These are phyloP conservation scores for Astrothelium subdiscretum DNA, from an alignment of 495 filamentous ascomycete species.

Conservation along the genomic window DNA sequence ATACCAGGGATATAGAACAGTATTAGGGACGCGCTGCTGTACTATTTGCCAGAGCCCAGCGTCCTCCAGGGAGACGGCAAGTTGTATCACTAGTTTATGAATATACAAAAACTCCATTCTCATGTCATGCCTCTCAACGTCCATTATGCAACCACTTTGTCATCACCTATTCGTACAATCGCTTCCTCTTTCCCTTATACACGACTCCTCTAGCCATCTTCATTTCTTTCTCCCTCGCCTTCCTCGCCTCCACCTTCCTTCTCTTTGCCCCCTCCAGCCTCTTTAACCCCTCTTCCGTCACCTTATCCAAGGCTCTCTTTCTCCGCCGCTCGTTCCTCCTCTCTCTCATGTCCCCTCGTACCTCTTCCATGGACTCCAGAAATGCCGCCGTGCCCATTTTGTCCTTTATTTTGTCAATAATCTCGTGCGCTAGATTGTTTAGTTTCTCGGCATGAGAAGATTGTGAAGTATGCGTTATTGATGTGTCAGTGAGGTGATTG, in stretches of 20 bases:
- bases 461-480: conserved; percentile 56
- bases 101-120: neutral
- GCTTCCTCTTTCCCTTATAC: neutral
- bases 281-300: conserved; percentile 57
- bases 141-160: neutral
- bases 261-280: conserved; percentile 65
- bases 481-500: conserved; percentile 70
- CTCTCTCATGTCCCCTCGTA: conserved; percentile 54
- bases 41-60: neutral
- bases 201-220: neutral
- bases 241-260: conserved; percentile 77
- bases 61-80: neutral
- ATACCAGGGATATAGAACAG: neutral
- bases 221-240: conserved; percentile 64
- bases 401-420: conserved; percentile 65
- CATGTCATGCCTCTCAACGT: neutral
- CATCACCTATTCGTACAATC: neutral
- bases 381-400: conserved; percentile 75
- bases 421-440: conserved; percentile 53
- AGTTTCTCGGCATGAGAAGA: conserved; percentile 51
- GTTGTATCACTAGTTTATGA: neutral
- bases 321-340: conserved; percentile 58
- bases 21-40: neutral
- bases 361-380: conserved; percentile 51
- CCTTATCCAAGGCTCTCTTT: conserved; percentile 78